These are phyloP conservation scores for Lachnellula willkommii DNA, from an alignment of 2,329 filamentous ascomycete species.

Conservation along the genomic window DNA sequence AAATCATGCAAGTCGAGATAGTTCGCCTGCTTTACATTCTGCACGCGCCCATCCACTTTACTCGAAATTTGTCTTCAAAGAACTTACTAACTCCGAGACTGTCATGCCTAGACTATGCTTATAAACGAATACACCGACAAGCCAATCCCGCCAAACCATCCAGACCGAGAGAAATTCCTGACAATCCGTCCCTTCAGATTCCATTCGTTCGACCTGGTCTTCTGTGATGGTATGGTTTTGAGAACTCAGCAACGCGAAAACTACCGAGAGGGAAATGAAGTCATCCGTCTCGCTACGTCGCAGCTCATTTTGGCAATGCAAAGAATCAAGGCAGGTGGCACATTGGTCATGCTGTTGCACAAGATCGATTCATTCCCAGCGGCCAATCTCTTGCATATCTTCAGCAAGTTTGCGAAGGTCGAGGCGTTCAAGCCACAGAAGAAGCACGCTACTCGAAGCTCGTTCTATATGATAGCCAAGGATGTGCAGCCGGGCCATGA, in stretches of 20 bases:
- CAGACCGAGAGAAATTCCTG: constrained; percentile 13
- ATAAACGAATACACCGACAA: constrained; percentile 15
- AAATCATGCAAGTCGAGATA: too few relatives aligned
- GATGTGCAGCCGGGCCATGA: constrained; percentile 12
- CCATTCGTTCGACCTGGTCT: constrained; percentile 25
- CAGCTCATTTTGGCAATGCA: constrained; percentile 25
- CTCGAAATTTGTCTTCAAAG: too few relatives aligned
- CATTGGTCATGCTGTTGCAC: constrained; percentile 24
- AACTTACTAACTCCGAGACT: too few relatives aligned
- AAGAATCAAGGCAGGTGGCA: constrained; percentile 16
- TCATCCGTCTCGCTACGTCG: constrained; percentile 14
- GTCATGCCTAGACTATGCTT: constrained; percentile 11
- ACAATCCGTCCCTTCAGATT: constrained; percentile 14
- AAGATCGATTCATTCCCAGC: constrained; percentile 20
- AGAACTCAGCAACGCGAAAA: constrained; percentile 21
- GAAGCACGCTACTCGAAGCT: constrained; percentile 18
- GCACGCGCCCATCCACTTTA: too few relatives aligned
- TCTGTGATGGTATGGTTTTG: constrained; percentile 26
- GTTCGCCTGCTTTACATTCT: too few relatives aligned
- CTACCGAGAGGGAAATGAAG: constrained; percentile 17
- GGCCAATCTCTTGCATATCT: constrained; percentile 17
- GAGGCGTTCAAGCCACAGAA: constrained; percentile 23
- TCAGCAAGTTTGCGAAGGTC: constrained; percentile 22
- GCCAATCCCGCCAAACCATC: constrained; percentile 12
- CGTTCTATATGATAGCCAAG: constrained; percentile 27